Base-by-base conservation (phyloP, 2,329 filamentous ascomycete species). In the Aureobasidium sp. region DNA sequence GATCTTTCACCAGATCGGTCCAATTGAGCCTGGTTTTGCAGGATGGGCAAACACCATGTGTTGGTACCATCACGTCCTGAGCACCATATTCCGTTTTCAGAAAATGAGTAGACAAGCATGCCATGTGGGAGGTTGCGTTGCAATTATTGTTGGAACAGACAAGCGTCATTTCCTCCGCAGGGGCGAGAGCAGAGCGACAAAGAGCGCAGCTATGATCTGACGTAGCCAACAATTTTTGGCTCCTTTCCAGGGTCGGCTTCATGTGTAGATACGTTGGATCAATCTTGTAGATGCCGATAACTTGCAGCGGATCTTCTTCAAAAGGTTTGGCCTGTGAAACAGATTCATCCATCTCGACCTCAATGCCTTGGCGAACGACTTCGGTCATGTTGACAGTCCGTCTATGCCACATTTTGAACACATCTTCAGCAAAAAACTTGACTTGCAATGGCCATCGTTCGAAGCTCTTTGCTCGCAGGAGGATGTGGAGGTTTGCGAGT, bases 381-480 rank as follows among this genome's bases (percentile, higher is more conserved):
- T 76, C 74, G 44, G 74, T 67, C 2, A 77, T 73, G 2, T 74
- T 67, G 3, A 73, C 68, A 39, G 75, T 76, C 74, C 79, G 83
- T 44, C 68, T 74, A 16, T 75, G 66, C 91, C 91, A 97, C 1
- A 78, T 75, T 17, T 71, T 70, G 61, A 86, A 78, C 0, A 88
- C 83, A 55, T 91, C 86, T 3, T 74, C 70, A 2, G 76, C 75
- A 60, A 95, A 91, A 68, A 97, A 91, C 21, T 86, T 83, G 41
- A 96, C 66, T 50, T 79, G 79, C 50, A 98, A 73, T 17, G 91
- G 91, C 91, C 90, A 95, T 40, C 83, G 75, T 14, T 75, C 73
- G 65, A 97, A 97, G 66, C 88, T 93, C 2, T 81, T 78, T 2
- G 90, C 86, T 0, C 85, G 79, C 1, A 95, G 76, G 0, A 98